Percentiles rank a stretch among this genome's conserved stretches.
Evolutionary conservation across 164 flowering plant genomes (phyloP).

Genomic region (Amborella trichopoda): DNA sequence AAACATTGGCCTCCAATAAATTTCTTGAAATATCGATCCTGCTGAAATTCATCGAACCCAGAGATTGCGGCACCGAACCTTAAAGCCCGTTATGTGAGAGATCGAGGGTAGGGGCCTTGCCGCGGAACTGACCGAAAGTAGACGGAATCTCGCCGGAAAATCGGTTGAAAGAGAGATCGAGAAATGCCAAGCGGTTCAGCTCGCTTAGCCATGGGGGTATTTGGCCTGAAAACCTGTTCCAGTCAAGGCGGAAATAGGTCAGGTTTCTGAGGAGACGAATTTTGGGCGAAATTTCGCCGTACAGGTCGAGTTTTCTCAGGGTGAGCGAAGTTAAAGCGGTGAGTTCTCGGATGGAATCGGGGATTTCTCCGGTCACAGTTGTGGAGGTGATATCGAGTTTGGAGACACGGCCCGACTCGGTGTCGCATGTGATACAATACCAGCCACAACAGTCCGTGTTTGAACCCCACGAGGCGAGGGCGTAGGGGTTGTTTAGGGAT

Average conservation of each 20-base stretch:
- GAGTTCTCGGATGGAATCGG: background rate
- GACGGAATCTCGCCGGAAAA: background rate
- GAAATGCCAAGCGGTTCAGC: background rate
- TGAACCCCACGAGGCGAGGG: conserved; percentile 43
- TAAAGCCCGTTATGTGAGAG: conserved; percentile 56
- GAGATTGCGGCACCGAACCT: conserved; percentile 40
- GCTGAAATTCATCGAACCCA: conserved; percentile 19
- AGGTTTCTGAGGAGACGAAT: background rate
- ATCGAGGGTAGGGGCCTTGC: conserved; percentile 14
- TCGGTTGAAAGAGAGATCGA: background rate
- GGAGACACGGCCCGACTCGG: conserved; percentile 33
- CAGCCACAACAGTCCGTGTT: conserved; percentile 55
- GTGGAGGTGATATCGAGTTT: conserved; percentile 28
- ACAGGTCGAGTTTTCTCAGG: background rate
- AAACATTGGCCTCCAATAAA: conserved; percentile 23
- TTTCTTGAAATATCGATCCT: conserved; percentile 42
- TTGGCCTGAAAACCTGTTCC: background rate
- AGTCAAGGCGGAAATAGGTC: background rate
- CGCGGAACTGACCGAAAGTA: conserved; percentile 27
- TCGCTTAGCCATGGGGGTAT: background rate
- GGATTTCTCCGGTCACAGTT: conserved; percentile 26
- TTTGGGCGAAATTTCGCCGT: background rate
- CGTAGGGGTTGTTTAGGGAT: conserved; percentile 44
- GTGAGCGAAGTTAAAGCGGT: background rate
- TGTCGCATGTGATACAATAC: conserved; percentile 42